Percentiles rank a stretch among this genome's conserved stretches.
Conservation (phyloP, 139 green algal species). For the Limnomonas spitsbergensis region DNA sequence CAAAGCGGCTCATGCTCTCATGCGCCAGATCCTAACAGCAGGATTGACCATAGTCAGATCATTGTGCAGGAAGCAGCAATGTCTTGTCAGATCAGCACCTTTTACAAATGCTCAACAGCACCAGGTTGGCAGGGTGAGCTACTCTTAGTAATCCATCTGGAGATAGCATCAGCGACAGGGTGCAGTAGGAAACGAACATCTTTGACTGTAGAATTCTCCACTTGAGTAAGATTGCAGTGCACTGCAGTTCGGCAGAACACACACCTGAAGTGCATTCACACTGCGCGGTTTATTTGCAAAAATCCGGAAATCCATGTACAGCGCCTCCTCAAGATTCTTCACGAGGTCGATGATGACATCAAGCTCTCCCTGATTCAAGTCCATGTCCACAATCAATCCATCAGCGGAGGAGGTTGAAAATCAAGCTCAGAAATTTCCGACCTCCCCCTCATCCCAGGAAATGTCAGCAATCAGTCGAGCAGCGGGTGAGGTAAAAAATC, state of each 20-base stretch:
- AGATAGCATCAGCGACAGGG: too few species aligned
- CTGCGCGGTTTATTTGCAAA: not conserved
- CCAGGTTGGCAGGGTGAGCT: too few species aligned
- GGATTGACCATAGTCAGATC: too few species aligned
- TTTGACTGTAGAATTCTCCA: too few species aligned
- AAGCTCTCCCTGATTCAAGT: constrained; percentile 2
- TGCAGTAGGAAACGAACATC: not conserved
- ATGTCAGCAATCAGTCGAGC: not conserved
- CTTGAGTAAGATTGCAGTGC: too few species aligned
- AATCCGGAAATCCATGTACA: constrained; percentile 12
- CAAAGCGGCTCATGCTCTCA: not conserved
- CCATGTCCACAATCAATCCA: not conserved
- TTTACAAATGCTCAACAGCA: too few species aligned
- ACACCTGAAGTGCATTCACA: not conserved
- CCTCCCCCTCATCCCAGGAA: not conserved
- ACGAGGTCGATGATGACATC: constrained; percentile 17
- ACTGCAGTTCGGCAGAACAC: too few species aligned
- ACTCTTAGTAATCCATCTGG: too few species aligned
- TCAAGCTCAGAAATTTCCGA: not conserved
- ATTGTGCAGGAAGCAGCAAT: too few species aligned
- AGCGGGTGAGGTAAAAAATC: not conserved
- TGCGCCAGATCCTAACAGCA: not conserved
- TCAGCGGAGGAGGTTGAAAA: not conserved
- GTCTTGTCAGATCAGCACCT: too few species aligned
- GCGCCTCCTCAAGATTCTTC: not conserved